A percentile compares a stretch with the other conserved stretches of the same genome.
Conservation (phyloP, 371 early-diverging fungal genomes). For the Mucor racemosus region DNA sequence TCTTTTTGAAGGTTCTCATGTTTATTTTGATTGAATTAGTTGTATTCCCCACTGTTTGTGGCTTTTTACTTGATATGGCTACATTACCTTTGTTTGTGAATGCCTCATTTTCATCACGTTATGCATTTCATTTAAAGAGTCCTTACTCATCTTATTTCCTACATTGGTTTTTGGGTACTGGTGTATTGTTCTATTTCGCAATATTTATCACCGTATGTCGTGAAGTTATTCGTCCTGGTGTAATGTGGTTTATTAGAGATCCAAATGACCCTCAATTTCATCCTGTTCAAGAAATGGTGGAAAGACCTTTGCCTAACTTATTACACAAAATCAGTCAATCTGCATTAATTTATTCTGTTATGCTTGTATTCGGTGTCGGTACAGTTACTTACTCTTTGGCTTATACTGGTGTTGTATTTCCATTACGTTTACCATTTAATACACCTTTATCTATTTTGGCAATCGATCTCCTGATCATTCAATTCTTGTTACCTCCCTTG, state of each 20-base stretch:
- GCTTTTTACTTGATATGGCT: constrained; percentile 82
- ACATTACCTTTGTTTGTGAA: constrained; percentile 78
- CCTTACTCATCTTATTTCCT: constrained; percentile 77
- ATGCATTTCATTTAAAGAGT: constrained; percentile 59
- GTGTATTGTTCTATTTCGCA: constrained; percentile 92
- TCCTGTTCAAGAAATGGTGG: constrained; percentile 89
- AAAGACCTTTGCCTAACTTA: constrained; percentile 74
- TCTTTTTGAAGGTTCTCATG: constrained; percentile 71
- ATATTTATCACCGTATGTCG: constrained; percentile 82
- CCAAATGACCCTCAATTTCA: constrained; percentile 94
- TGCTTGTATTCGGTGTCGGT: constrained; percentile 76
- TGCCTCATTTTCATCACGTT: constrained; percentile 63
- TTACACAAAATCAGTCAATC: constrained; percentile 81
- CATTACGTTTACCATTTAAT: constrained; percentile 57
- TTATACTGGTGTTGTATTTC: constrained; percentile 49
- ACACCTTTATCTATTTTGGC: constrained; percentile 51
- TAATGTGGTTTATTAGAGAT: constrained; percentile 96
- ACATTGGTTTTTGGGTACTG: constrained; percentile 93
- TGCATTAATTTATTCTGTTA: constrained; percentile 76
- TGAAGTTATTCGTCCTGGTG: constrained; percentile 85
- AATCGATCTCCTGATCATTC: constrained; percentile 75
- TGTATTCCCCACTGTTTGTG: constrained; percentile 88
- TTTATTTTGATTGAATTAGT: constrained; percentile 87
- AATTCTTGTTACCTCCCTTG: constrained; percentile 75
- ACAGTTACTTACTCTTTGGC: constrained; percentile 55